These are phyloP conservation scores for Fraxinus xanthoxyloides DNA, from an alignment of 305 asterid genomes.

Conservation along the genomic window DNA sequence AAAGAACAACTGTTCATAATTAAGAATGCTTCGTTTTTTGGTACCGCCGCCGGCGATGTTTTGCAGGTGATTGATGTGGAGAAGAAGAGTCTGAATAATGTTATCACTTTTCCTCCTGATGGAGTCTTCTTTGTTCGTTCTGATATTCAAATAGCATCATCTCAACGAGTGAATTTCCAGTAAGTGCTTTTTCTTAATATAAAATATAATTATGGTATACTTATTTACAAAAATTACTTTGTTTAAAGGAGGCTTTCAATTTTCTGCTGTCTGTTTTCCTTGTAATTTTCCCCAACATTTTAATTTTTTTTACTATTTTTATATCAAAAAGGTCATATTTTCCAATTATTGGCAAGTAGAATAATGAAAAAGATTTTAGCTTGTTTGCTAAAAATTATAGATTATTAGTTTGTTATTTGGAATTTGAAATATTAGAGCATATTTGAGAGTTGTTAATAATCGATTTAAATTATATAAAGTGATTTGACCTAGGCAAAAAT, in stretches of 20 bases:
- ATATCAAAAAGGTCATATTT: too few species aligned
- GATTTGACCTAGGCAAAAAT: too few species aligned
- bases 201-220: constrained; percentile 9
- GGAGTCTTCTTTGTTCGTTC: constrained; percentile 93
- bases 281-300: too few species aligned
- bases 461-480: too few species aligned
- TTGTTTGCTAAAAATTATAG: too few species aligned
- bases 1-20: constrained; percentile 83
- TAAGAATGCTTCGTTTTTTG: constrained; percentile 58
- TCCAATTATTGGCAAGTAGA: too few species aligned
- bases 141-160: constrained; percentile 59
- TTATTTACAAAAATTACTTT: neutral
- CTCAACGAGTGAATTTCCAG: constrained; percentile 74
- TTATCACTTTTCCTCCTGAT: constrained; percentile 79
- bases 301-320: too few species aligned
- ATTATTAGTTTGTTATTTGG: too few species aligned
- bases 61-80: constrained; percentile 81
- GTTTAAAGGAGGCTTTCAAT: neutral
- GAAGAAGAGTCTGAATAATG: constrained; percentile 56
- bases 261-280: neutral
- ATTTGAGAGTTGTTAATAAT: neutral
- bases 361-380: too few species aligned
- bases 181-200: constrained; percentile 14
- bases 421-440: neutral
- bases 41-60: constrained; percentile 79